These are phyloP conservation scores for Populus nigra DNA, from an alignment of 345 rosid genomes.

Conservation along the genomic window DNA sequence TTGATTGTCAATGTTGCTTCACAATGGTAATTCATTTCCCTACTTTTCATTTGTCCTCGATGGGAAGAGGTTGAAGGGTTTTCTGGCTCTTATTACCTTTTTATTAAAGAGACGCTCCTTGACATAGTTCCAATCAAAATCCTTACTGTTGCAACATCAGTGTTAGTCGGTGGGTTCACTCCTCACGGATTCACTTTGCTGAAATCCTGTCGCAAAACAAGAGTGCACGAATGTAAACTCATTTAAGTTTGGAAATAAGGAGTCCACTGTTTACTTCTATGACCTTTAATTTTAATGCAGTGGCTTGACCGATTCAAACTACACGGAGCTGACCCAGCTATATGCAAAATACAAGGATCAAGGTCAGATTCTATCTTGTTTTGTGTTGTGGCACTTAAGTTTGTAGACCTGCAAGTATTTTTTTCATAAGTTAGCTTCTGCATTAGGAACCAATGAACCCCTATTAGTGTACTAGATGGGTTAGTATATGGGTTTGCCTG, in stretches of 20 bases:
- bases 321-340: conserved; percentile 75
- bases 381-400: background rate
- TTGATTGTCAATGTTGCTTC: conserved; percentile 96
- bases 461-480: background rate
- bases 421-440: background rate
- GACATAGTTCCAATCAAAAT: background rate
- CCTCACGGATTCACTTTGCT: background rate
- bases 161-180: background rate
- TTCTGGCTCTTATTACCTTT: background rate
- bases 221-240: background rate
- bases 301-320: conserved; percentile 90
- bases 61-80: background rate
- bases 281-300: conserved; percentile 38
- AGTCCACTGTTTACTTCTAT: background rate
- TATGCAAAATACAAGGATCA: conserved; percentile 80
- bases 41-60: background rate
- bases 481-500: background rate
- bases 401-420: too few species aligned
- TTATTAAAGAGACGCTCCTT: background rate
- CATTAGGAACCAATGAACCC: background rate
- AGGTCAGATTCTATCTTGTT: conserved; percentile 38
- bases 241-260: too few species aligned
- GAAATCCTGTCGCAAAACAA: background rate
- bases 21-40: conserved; percentile 55
- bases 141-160: background rate